Base-by-base conservation (phyloP, 1,139 yeast species). In the Scheffersomyces titani region DNA sequence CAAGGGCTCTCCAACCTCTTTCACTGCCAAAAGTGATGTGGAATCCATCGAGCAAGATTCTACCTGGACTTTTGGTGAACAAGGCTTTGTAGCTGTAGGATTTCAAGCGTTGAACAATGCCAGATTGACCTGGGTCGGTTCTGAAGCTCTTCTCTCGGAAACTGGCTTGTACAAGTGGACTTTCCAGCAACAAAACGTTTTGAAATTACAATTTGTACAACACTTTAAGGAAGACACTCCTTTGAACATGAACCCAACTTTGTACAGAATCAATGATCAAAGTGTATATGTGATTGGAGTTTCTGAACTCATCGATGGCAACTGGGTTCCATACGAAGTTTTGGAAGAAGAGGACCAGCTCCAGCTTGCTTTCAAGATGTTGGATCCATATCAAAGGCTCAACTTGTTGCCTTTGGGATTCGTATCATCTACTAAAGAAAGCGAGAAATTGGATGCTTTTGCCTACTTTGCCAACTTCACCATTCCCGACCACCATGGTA, bases 401-500 rank as follows among this genome's bases (percentile, higher is more conserved):
- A 87, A 82, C 62, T 74, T 89, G 69, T 61, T 70, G 47, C 77
- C 82, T 20, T 70, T 75, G 55, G 83, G 83, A n/a, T 73, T 76
- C 16, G 75, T 66, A 51, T 73, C 75, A 54, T 71, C 74, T 21
- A 70, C 78, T 1, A 80, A 81, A 40, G 69, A 76, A 44, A 87
- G 86, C 65, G 71, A 80, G 6, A 73, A 83, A 2, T 76, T 77
- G 30, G 82, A 82, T 52, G 62, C 76, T 22, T 74, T 61, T 59
- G 70, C 70, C 36, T 80, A 76, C 65, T 71, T 55, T 57, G 75
- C 71, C 50, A 71, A 75, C 59, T 92, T 96, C 73, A 82, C 83
- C 55, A 75, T 92, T 52, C 99, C 99, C 21, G 98, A 94, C 72
- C 98, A 93, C 69, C 97, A 94, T 70, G 99, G 99, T 57, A 90